Evolutionary conservation across 257 asterid species (phyloP).

Genomic region (Ajuga chamaepitys): DNA sequence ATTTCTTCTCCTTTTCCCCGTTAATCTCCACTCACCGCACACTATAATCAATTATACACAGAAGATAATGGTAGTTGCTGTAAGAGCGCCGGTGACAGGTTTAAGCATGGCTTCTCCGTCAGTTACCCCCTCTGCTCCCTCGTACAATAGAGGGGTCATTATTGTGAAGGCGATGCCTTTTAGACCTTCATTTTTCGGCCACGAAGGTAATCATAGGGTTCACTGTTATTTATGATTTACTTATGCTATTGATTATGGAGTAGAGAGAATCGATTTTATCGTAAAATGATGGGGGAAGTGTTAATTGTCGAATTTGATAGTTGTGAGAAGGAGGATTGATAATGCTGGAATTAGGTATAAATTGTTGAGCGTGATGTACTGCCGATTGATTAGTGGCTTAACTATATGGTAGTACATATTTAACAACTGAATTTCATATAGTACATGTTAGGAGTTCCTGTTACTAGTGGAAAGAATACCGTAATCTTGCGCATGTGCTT

Average conservation of each 20-base stretch:
- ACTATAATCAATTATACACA: not conserved
- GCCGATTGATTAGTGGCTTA: not conserved
- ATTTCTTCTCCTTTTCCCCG: not conserved
- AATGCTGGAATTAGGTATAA: not conserved
- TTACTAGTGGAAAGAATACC: not conserved
- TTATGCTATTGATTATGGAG: conserved; percentile 3
- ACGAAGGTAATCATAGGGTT: conserved; percentile 48
- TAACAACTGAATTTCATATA: not conserved
- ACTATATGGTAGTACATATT: not conserved
- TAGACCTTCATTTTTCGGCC: conserved; percentile 57
- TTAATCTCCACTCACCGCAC: not conserved
- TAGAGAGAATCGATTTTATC: conserved; percentile 4
- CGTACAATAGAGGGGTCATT: conserved; percentile 33
- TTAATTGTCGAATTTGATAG: conserved; percentile 6
- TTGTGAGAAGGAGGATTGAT: not conserved
- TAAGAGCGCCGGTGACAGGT: conserved; percentile 49
- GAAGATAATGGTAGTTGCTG: conserved; percentile 40
- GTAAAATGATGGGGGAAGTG: not conserved
- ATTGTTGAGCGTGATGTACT: not conserved
- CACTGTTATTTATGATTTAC: not conserved
- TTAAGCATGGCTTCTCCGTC: conserved; percentile 45
- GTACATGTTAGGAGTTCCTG: conserved; percentile 1
- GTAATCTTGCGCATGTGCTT: not conserved
- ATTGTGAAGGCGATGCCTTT: conserved; percentile 28
- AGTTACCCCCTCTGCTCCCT: conserved; percentile 38